phyloP scores from a whole-genome alignment of 2,329 filamentous ascomycete genomes.

The Aureobasidium sp. region DNA sequence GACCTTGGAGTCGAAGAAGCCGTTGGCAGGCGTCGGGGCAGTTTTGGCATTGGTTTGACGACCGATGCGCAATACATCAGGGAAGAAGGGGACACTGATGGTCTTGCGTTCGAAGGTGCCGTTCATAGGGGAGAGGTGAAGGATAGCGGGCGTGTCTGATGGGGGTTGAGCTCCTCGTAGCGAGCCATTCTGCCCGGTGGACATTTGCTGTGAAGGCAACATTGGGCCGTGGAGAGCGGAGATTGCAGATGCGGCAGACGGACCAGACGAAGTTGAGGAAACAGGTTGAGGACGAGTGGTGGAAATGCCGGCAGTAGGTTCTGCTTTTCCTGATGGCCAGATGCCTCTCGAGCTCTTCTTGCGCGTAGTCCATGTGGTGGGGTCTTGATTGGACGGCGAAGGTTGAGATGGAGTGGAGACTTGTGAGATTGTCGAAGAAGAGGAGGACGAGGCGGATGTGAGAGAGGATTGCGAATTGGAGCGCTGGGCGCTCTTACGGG shows the following conservation, averaged over 20 bases:
- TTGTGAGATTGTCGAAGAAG: slow-evolving; percentile 58
- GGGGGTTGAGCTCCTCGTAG: slow-evolving; percentile 23
- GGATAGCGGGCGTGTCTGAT: slow-evolving; percentile 62
- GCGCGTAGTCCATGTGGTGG: slow-evolving; percentile 37
- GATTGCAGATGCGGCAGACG: slow-evolving; percentile 55
- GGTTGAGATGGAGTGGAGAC: slow-evolving; percentile 58
- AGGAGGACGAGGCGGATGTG: slow-evolving; percentile 51
- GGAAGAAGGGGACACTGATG: slow-evolving; percentile 84
- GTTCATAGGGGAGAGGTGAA: slow-evolving; percentile 85
- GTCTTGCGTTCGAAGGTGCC: slow-evolving; percentile 96
- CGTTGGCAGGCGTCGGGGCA: slow-evolving; percentile 80
- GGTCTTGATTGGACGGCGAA: slow-evolving; percentile 36
- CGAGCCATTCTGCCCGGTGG: slow-evolving; percentile 56
- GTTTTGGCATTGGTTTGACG: slow-evolving; percentile 97
- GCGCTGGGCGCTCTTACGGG: slow-evolving; percentile 78
- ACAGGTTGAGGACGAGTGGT: slow-evolving; percentile 57
- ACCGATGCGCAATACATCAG: slow-evolving; percentile 91
- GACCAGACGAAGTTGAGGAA: slow-evolving; percentile 50
- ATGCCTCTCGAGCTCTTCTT: slow-evolving; percentile 50
- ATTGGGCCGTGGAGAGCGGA: slow-evolving; percentile 57
- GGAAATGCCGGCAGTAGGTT: slow-evolving; percentile 56
- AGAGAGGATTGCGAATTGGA: slow-evolving; percentile 88
- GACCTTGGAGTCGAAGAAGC: slow-evolving; percentile 97
- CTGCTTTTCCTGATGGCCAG: slow-evolving; percentile 60
- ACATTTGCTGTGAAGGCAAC: slow-evolving; percentile 62